These are phyloP conservation scores for Rubia peregrina DNA, from an alignment of 305 asterid genomes.

Conservation along the genomic window DNA sequence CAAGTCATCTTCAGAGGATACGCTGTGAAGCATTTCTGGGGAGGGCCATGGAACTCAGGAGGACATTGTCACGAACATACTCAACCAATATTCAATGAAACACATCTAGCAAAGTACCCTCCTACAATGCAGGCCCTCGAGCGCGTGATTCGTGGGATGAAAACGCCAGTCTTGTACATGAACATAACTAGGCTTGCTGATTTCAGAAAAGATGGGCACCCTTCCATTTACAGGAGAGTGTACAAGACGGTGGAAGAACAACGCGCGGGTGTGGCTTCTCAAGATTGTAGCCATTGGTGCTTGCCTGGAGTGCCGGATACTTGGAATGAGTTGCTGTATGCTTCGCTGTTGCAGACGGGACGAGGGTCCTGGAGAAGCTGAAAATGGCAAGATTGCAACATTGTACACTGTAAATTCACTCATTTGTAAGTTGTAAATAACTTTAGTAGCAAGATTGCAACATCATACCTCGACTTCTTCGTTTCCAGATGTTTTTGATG, in stretches of 20 bases:
- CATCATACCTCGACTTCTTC: no score
- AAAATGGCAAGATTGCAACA: neutral
- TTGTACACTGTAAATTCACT: slow-evolving; percentile 1
- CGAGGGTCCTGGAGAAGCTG: slow-evolving; percentile 46
- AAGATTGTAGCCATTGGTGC: slow-evolving; percentile 98
- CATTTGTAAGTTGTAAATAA: no score
- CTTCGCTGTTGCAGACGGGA: slow-evolving; percentile 46
- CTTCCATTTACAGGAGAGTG: slow-evolving; percentile 67
- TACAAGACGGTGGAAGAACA: slow-evolving; percentile 40
- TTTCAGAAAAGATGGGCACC: slow-evolving; percentile 79
- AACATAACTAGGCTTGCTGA: slow-evolving; percentile 78
- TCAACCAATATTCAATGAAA: slow-evolving; percentile 57
- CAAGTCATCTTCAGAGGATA: slow-evolving; percentile 80
- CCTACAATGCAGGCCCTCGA: slow-evolving; percentile 71
- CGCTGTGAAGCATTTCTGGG: slow-evolving; percentile 88
- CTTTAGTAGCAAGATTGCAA: no score
- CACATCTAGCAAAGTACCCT: slow-evolving; percentile 61
- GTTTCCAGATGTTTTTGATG: no score
- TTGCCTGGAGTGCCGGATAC: slow-evolving; percentile 93
- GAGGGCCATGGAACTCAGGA: slow-evolving; percentile 93
- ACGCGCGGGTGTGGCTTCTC: slow-evolving; percentile 33
- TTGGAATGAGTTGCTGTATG: slow-evolving; percentile 85
- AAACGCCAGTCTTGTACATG: slow-evolving; percentile 50
- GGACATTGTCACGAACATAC: slow-evolving; percentile 81
- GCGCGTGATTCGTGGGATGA: slow-evolving; percentile 49